Percentiles rank a stretch among this genome's conserved stretches.
Conservation (phyloP, 2,329 filamentous ascomycete genomes). For the Fusarium nanum region DNA sequence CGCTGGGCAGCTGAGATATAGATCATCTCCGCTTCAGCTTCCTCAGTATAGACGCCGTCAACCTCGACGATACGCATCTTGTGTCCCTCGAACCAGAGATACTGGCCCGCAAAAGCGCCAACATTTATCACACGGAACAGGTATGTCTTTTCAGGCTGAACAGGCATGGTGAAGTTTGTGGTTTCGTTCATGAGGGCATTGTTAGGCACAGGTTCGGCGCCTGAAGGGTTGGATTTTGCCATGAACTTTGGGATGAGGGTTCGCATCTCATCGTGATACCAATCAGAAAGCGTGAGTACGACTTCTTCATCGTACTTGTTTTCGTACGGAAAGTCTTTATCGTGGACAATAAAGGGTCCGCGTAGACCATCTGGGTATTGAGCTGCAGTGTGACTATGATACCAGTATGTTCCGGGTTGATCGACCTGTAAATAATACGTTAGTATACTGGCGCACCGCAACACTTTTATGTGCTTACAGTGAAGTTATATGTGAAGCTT, state of each 20-base stretch:
- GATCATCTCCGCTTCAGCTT: slow-evolving; percentile 69
- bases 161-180: slow-evolving; percentile 66
- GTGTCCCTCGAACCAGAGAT: slow-evolving; percentile 74
- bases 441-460: not conserved
- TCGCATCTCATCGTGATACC: slow-evolving; percentile 73
- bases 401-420: slow-evolving; percentile 83
- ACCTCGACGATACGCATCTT: slow-evolving; percentile 78
- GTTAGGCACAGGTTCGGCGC: slow-evolving; percentile 74
- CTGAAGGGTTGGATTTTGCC: slow-evolving; percentile 65
- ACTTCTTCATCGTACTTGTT: slow-evolving; percentile 71
- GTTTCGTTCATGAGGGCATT: slow-evolving; percentile 78
- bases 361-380: slow-evolving; percentile 79
- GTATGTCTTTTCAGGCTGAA: slow-evolving; percentile 77
- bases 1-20: slow-evolving; percentile 77
- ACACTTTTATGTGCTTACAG: slow-evolving; percentile 54
- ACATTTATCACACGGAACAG: slow-evolving; percentile 79
- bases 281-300: slow-evolving; percentile 73
- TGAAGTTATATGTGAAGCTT: slow-evolving; percentile 77
- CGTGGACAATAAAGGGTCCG: slow-evolving; percentile 72
- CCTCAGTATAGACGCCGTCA: slow-evolving; percentile 76
- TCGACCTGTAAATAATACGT: slow-evolving; percentile 56
- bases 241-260: slow-evolving; percentile 62
- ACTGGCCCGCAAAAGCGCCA: slow-evolving; percentile 76
- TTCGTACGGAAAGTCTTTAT: slow-evolving; percentile 68
- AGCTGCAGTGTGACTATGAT: slow-evolving; percentile 75